Base-by-base conservation (phyloP, 2,329 filamentous ascomycete genomes). In the Calycina herbarum region DNA sequence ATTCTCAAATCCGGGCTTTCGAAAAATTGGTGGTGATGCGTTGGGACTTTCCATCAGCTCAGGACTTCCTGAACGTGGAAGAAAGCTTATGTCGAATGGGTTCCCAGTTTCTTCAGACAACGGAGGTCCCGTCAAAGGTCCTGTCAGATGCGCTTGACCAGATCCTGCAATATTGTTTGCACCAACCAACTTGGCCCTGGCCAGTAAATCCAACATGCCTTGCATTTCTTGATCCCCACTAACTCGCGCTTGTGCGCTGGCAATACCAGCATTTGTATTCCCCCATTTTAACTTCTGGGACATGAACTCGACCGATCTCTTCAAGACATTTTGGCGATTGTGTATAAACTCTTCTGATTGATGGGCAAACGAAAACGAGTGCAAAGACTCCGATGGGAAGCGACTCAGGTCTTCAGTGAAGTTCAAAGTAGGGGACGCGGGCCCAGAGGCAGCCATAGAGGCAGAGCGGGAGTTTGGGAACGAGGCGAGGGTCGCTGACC, bases 291-390 rank as follows among this genome's bases (percentile, higher is more conserved):
- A 86, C 69, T 92, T 91, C 76, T 97, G 93, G 35, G 73, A 73
- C 91, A 99, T 96, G 75, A 98, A 97, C 77, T 98, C 95, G 75
- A 97, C 89, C 8, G 94, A 96, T 66, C 94, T 86, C 79, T 96
- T 97, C 74, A 99, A 78, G 40, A 97, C 90, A 81, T 93, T 96
- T 77, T 98, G 94, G 63, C 95, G 90, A 77, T 87, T 97, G 76
- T 97, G 92, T 64, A 98, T 84, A 68, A 93, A 88, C 68, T 98
- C 94, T 75, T 97, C 94, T 2, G 94, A 94, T 78, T 97, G 94
- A 72, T 96, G 92, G 51, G 95, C 93, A 78, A 99, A 99, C 13
- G 94, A 98, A 80, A 99, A 99, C 1, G 95, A 99, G 78, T 99
- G 95, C 58, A 99, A 82, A 5, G 95, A 99, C 77, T 99, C 95